Evolutionary conservation across 805 yeast genomes (phyloP).

Genomic region (Candida nitratophila): DNA sequence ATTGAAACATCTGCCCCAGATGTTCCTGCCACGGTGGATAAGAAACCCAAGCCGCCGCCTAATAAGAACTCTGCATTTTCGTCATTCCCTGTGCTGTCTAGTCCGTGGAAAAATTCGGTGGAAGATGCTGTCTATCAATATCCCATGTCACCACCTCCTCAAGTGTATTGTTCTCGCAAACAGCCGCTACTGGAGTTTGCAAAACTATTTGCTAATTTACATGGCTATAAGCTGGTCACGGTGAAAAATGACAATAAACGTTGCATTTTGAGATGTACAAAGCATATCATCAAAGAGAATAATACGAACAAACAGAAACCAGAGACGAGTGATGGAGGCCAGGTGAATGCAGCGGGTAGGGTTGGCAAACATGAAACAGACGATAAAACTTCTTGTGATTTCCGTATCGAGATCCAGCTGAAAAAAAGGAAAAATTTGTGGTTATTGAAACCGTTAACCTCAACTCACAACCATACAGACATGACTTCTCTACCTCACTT

Average conservation of each 20-base stretch:
- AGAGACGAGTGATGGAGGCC: neutral
- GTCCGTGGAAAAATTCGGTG: neutral
- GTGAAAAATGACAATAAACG: conserved; percentile 19
- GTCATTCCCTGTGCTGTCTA: neutral
- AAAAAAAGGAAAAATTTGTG: conserved; percentile 18
- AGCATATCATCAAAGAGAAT: conserved; percentile 2
- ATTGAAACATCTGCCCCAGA: neutral
- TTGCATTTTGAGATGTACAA: conserved; percentile 16
- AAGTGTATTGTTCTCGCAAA: conserved; percentile 15
- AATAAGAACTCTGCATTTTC: neutral
- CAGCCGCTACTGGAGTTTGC: conserved; percentile 15
- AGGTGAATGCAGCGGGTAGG: no score
- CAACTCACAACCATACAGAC: conserved; percentile 13
- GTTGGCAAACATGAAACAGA: no score
- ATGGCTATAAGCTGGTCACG: conserved; percentile 18
- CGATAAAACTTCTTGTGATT: conserved; percentile 13
- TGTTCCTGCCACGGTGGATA: neutral
- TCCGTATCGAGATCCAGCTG: conserved; percentile 18
- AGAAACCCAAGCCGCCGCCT: neutral
- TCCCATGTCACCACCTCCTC: conserved; percentile 11
- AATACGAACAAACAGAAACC: neutral
- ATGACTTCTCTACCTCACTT: neutral
- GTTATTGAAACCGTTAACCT: conserved; percentile 17
- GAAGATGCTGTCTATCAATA: neutral
- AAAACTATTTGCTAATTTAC: conserved; percentile 14